These are phyloP conservation scores for Pythium phragmiticola DNA, from an alignment of 352 stramenopile species.

Conservation along the genomic window DNA sequence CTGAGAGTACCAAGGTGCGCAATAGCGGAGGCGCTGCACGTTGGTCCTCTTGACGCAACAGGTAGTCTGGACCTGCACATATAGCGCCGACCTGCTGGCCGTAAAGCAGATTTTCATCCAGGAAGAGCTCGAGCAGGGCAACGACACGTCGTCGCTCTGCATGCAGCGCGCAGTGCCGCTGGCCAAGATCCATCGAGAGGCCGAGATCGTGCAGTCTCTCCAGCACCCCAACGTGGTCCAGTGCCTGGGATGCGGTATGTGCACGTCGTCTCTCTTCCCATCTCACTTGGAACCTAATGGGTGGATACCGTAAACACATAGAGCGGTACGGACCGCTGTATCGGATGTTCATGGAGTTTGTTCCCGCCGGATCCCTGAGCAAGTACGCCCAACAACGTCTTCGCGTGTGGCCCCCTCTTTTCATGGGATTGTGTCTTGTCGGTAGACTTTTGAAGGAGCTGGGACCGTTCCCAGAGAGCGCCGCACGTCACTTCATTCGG, in stretches of 20 bases:
- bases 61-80: not conserved
- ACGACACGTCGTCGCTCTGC: slow-evolving; percentile 59
- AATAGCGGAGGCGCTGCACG: no score
- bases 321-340: slow-evolving; percentile 52
- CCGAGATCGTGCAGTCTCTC: slow-evolving; percentile 43
- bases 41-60: not conserved
- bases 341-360: slow-evolving; percentile 87
- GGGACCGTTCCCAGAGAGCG: slow-evolving; percentile 60
- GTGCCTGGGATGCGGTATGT: slow-evolving; percentile 56
- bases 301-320: slow-evolving; percentile 19
- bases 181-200: slow-evolving; percentile 61
- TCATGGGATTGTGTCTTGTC: not conserved
- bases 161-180: slow-evolving; percentile 53
- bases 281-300: not conserved
- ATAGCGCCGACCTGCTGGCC: slow-evolving; percentile 79
- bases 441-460: slow-evolving; percentile 80
- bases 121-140: slow-evolving; percentile 69
- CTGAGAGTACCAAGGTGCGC: slow-evolving; percentile 59
- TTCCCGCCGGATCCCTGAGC: slow-evolving; percentile 75
- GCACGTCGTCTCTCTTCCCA: not conserved
- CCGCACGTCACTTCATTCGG: slow-evolving; percentile 52
- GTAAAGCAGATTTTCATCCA: slow-evolving; percentile 88
- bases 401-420: not conserved
- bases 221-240: slow-evolving; percentile 63
- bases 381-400: slow-evolving; percentile 27